Evolutionary conservation across 768 basidiomycete species (phyloP).

Genomic region (Tulasnella sp.): DNA sequence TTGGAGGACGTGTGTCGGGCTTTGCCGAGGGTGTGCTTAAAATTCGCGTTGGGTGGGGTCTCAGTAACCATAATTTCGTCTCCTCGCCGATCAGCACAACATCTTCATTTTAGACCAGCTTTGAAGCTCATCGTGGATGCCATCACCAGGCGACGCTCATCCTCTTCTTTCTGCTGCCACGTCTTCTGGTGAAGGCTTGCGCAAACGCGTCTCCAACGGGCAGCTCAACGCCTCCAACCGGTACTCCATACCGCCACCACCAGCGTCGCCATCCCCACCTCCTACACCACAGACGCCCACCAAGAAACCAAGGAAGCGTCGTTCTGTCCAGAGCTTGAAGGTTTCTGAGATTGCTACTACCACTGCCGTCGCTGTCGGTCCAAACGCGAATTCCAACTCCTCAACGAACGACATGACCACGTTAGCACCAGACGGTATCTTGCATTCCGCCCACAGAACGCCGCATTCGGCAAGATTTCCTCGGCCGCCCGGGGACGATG

Average conservation of each 20-base stretch:
- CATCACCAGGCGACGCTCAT: not conserved
- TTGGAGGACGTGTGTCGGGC: not conserved
- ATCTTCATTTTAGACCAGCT: not conserved
- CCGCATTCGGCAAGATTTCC: not conserved
- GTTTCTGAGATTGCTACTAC: not conserved
- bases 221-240: conserved; percentile 2
- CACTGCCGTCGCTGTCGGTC: not conserved
- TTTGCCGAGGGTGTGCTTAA: not conserved
- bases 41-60: not conserved
- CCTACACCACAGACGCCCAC: not conserved
- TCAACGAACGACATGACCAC: not conserved
- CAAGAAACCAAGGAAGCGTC: not conserved
- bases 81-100: not conserved
- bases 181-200: not conserved
- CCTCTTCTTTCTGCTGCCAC: not conserved
- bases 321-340: conserved; percentile 3
- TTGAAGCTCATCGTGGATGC: not conserved
- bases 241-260: not conserved
- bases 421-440: not conserved
- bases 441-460: conserved; percentile 9
- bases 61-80: not conserved
- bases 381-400: not conserved
- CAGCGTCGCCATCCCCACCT: not conserved
- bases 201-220: not conserved
- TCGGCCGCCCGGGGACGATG: not conserved